phyloP scores from a whole-genome alignment of 192 early-diverging fungal species.

The Podila verticillata region DNA sequence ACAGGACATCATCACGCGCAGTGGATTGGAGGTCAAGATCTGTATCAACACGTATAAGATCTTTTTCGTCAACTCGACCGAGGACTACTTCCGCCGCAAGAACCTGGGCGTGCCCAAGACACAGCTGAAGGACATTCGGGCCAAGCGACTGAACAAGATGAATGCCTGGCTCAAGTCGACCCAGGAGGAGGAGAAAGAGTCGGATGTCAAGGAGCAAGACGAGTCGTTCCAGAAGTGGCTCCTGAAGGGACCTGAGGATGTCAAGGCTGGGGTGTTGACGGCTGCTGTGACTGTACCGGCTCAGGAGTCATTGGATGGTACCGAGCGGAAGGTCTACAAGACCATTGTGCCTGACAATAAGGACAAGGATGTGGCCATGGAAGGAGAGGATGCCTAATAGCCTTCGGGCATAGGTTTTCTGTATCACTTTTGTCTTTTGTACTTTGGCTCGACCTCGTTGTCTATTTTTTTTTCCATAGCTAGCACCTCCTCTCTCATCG shows the following conservation, averaged over 20 bases:
- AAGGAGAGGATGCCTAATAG: conserved; percentile 18
- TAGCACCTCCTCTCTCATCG: too few relatives aligned
- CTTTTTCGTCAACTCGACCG: conserved; percentile 94
- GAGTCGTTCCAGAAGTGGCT: conserved; percentile 37
- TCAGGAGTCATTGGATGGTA: neutral
- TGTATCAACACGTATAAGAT: conserved; percentile 98
- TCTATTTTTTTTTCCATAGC: too few relatives aligned
- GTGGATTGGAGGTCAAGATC: conserved; percentile 95
- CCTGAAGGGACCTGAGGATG: conserved; percentile 40
- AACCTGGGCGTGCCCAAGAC: conserved; percentile 10
- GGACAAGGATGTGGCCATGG: conserved; percentile 40
- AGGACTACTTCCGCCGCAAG: conserved; percentile 85
- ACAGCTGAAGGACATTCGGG: conserved; percentile 17
- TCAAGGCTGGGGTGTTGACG: conserved; percentile 16
- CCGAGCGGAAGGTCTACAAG: conserved; percentile 36
- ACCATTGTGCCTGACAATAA: conserved; percentile 4
- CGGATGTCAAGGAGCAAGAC: conserved; percentile 10
- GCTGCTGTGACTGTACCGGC: conserved; percentile 13
- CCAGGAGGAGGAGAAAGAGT: conserved; percentile 22
- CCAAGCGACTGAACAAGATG: conserved; percentile 36
- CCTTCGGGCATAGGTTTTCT: neutral
- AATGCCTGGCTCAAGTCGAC: conserved; percentile 45
- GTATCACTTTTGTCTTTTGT: neutral
- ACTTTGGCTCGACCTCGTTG: neutral
- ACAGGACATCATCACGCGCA: conserved; percentile 47